phyloP scores from a whole-genome alignment of 345 rosid species.

The Acer campestre region DNA sequence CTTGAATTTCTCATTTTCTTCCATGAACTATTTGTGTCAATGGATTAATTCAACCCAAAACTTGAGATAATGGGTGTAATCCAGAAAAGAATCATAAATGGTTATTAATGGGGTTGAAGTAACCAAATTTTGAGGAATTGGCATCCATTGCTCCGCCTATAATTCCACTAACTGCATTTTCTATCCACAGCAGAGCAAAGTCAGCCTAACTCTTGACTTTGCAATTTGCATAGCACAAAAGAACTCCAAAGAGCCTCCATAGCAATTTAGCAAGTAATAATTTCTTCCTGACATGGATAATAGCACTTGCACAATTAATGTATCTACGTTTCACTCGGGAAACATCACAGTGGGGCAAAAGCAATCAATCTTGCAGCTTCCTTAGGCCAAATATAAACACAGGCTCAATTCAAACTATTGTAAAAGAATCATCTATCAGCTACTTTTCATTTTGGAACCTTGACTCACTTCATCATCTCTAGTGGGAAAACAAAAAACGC shows the following conservation, averaged over 20 bases:
- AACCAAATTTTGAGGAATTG: background rate
- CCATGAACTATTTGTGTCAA: slow-evolving; percentile 1
- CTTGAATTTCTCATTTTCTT: slow-evolving; percentile 17
- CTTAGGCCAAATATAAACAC: background rate
- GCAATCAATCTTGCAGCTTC: background rate
- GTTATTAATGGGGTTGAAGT: slow-evolving; percentile 3
- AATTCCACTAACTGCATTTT: slow-evolving; percentile 1
- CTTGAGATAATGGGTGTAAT: slow-evolving; percentile 11
- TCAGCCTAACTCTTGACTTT: background rate
- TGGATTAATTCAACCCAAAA: slow-evolving; percentile 7
- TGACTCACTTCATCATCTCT: background rate
- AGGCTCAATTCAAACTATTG: background rate
- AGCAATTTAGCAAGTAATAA: background rate
- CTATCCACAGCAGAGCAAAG: background rate
- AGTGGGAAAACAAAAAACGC: background rate
- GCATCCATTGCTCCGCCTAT: background rate
- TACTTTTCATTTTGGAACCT: slow-evolving; percentile 4
- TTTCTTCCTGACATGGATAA: background rate
- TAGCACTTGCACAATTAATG: background rate
- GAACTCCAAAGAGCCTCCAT: background rate
- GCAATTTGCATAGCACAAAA: background rate
- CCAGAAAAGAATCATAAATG: background rate
- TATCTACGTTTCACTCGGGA: background rate
- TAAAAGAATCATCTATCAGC: background rate
- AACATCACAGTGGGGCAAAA: background rate